Conservation (phyloP, 352 stramenopile genomes). For the Pythium guiyangense region DNA sequence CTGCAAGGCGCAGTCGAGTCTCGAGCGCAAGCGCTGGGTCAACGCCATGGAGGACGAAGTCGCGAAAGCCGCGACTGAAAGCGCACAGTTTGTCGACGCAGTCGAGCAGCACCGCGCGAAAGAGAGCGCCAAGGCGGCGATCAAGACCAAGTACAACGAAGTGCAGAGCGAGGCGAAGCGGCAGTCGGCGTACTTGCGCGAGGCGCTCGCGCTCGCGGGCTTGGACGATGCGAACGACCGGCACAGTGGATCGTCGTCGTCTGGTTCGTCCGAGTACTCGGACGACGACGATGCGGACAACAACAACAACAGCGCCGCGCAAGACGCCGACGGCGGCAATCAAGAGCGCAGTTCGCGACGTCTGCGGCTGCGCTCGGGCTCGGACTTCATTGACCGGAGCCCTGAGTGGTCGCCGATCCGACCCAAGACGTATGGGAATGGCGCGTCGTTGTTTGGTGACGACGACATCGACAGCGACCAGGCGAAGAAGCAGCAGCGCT, state of each 20-base stretch:
- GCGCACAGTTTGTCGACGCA: slow-evolving; percentile 28
- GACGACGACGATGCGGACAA: slow-evolving; percentile 6
- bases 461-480: slow-evolving; percentile 12
- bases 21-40: slow-evolving; percentile 66
- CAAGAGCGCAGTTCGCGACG: background rate
- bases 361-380: slow-evolving; percentile 16
- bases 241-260: background rate
- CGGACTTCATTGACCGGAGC: slow-evolving; percentile 49
- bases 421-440: slow-evolving; percentile 18
- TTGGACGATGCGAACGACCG: slow-evolving; percentile 17
- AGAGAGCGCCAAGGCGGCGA: slow-evolving; percentile 25
- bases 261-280: slow-evolving; percentile 14
- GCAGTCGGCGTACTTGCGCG: slow-evolving; percentile 35
- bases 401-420: slow-evolving; percentile 72
- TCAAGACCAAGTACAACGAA: slow-evolving; percentile 49
- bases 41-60: slow-evolving; percentile 64
- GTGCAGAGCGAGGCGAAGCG: slow-evolving; percentile 47
- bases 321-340: background rate
- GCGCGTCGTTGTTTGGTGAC: slow-evolving; percentile 31
- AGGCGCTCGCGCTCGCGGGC: slow-evolving; percentile 36
- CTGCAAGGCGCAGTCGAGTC: slow-evolving; percentile 50
- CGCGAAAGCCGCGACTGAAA: slow-evolving; percentile 19
- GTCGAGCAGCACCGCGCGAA: slow-evolving; percentile 36
- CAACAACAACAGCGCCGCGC: background rate
- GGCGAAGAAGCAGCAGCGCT: background rate